Evolutionary conservation across 2,329 filamentous ascomycete genomes (phyloP).

Genomic region (Ustulina deusta): DNA sequence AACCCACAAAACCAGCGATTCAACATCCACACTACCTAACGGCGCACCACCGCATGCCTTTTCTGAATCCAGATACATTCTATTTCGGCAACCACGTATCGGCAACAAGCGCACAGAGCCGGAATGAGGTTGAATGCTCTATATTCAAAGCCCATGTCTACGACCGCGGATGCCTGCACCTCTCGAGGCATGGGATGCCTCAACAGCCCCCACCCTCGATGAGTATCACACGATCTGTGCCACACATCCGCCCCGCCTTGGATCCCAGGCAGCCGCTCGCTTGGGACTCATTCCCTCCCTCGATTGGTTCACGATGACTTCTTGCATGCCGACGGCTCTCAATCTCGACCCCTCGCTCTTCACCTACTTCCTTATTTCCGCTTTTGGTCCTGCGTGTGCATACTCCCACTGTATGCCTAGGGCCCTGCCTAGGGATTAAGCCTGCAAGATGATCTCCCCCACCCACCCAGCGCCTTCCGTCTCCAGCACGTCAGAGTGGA

Average conservation of each 20-base stretch:
- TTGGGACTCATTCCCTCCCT: neutral
- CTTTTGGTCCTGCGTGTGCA: conserved; percentile 2
- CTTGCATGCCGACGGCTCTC: conserved; percentile 2
- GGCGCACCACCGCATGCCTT: neutral
- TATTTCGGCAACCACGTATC: neutral
- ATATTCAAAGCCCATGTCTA: neutral
- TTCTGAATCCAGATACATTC: neutral
- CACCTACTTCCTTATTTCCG: neutral
- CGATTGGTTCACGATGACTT: conserved; percentile 6
- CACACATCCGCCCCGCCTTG: conserved; percentile 3
- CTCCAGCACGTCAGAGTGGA: neutral
- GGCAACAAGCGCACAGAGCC: neutral
- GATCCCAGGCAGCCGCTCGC: conserved; percentile 21
- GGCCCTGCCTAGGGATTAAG: neutral
- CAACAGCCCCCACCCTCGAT: neutral
- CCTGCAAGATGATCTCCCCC: neutral
- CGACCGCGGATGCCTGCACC: conserved; percentile 27
- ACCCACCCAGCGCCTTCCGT: no score
- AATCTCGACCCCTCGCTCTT: neutral
- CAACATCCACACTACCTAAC: neutral
- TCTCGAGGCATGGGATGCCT: neutral
- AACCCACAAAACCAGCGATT: neutral
- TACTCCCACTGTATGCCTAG: neutral
- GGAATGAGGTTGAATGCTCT: conserved; percentile 1
- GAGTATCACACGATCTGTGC: conserved; percentile 31